Percentiles rank a stretch among this genome's conserved stretches.
Conservation (phyloP, 176 grass and related monocot species). For the Rhynchospora pubera region DNA sequence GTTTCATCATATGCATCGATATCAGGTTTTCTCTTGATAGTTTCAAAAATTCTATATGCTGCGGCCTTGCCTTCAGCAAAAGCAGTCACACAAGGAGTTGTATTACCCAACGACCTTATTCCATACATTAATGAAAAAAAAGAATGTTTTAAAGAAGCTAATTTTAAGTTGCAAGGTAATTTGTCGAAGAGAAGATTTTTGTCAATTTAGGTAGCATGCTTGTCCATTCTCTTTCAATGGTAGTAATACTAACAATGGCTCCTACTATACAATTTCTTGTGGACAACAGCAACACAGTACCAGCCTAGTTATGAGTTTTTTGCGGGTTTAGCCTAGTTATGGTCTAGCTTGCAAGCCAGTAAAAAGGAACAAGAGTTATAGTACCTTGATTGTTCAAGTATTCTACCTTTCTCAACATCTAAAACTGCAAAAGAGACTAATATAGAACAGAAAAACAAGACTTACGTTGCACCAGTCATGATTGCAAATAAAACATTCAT, state of each 20-base stretch:
- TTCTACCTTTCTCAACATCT: background rate
- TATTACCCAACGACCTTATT: conserved; percentile 67
- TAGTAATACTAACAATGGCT: background rate
- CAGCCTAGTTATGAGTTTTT: background rate
- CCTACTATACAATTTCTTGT: background rate
- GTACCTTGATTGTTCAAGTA: background rate
- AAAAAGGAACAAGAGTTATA: background rate
- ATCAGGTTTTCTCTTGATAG: conserved; percentile 68
- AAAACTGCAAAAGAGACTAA: background rate
- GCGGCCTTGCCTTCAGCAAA: conserved; percentile 80
- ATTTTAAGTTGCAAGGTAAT: no score
- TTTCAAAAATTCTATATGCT: conserved; percentile 67
- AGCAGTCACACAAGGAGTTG: conserved; percentile 58
- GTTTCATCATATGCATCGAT: conserved; percentile 60
- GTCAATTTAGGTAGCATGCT: no score
- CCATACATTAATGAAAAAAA: background rate
- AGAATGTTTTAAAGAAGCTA: background rate
- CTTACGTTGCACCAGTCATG: conserved; percentile 19
- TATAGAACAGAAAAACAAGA: background rate
- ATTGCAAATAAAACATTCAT: conserved; percentile 18
- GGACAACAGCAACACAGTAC: background rate
- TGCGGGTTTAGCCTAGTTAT: background rate
- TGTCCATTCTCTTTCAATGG: no score
- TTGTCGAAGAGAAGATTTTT: no score
- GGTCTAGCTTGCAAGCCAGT: background rate